Conservation (phyloP, 495 filamentous ascomycete genomes). For the Geoglossum glabrum region DNA sequence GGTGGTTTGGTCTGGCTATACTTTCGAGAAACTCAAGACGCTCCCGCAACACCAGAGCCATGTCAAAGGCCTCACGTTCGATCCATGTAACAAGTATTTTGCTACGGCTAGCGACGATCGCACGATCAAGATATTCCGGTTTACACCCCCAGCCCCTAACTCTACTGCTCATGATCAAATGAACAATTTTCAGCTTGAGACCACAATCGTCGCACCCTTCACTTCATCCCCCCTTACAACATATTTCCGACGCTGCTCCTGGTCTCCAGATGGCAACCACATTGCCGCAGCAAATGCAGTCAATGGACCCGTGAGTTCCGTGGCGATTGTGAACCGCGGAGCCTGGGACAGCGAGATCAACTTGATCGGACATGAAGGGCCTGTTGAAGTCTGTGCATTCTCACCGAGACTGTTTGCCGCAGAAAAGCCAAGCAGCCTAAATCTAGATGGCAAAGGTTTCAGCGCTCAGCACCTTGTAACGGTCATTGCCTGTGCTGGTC, state of each 20-base stretch:
- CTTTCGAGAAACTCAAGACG: conserved; percentile 93
- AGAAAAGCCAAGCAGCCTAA: conserved; percentile 31
- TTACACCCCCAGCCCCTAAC: conserved; percentile 77
- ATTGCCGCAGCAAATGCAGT: conserved; percentile 94
- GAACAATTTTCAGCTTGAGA: conserved; percentile 84
- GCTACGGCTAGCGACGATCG: conserved; percentile 94
- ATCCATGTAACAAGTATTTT: conserved; percentile 98
- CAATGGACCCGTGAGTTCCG: conserved; percentile 91
- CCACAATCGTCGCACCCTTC: conserved; percentile 70
- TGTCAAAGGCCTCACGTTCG: conserved; percentile 96
- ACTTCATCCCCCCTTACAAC: conserved; percentile 77
- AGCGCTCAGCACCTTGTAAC: conserved; percentile 42
- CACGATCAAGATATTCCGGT: conserved; percentile 90
- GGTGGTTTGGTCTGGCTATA: conserved; percentile 92
- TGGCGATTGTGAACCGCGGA: conserved; percentile 83
- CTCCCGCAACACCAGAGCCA: conserved; percentile 83
- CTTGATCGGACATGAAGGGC: conserved; percentile 89
- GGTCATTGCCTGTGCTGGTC: conserved; percentile 88
- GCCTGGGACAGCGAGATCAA: conserved; percentile 95
- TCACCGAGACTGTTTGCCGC: conserved; percentile 78
- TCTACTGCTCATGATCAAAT: conserved; percentile 83
- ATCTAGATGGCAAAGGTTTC: conserved; percentile 23
- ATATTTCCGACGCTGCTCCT: conserved; percentile 90
- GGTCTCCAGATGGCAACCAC: conserved; percentile 92
- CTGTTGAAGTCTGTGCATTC: conserved; percentile 92